Conservation (phyloP, 768 basidiomycete genomes). For the Kwoniella dejecticola region DNA sequence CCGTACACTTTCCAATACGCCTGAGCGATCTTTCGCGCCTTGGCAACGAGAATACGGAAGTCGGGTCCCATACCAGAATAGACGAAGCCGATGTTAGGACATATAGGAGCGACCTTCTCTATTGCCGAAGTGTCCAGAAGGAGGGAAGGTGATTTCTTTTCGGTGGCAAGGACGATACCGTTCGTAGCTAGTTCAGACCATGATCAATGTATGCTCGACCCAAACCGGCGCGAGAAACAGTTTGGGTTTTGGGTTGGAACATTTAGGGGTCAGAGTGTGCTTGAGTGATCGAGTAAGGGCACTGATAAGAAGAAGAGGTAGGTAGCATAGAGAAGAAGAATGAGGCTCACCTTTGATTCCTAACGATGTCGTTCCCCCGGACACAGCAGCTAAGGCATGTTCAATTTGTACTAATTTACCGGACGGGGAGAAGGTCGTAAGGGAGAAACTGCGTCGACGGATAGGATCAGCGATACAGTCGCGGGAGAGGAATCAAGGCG, state of each 20-base stretch:
- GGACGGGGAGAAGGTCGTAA: constrained; percentile 98
- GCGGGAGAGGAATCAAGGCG: too few relatives aligned
- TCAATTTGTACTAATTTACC: constrained; percentile 99
- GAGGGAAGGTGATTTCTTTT: constrained; percentile 98
- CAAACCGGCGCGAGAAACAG: too few relatives aligned
- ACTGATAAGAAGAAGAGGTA: too few relatives aligned
- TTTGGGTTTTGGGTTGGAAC: background rate
- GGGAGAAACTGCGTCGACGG: constrained; percentile 94
- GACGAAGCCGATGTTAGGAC: constrained; percentile 98
- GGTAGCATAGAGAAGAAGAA: too few relatives aligned
- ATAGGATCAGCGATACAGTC: too few relatives aligned
- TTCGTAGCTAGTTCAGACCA: constrained; percentile 75
- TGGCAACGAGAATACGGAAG: constrained; percentile 88
- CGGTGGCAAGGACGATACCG: constrained; percentile 98
- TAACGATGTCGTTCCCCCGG: constrained; percentile 91
- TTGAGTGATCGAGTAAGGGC: too few relatives aligned
- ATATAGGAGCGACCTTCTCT: constrained; percentile 95
- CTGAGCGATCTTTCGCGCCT: constrained; percentile 96
- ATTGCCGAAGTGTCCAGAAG: constrained; percentile 97
- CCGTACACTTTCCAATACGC: constrained; percentile 99
- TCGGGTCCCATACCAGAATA: constrained; percentile 99
- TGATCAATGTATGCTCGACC: too few relatives aligned
- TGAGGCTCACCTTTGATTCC: constrained; percentile 90
- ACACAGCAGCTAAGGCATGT: constrained; percentile 95
- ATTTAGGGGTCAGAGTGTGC: too few relatives aligned